These are phyloP conservation scores for Pythium rhizo-oryzae DNA, from an alignment of 352 stramenopile genomes.

Conservation along the genomic window DNA sequence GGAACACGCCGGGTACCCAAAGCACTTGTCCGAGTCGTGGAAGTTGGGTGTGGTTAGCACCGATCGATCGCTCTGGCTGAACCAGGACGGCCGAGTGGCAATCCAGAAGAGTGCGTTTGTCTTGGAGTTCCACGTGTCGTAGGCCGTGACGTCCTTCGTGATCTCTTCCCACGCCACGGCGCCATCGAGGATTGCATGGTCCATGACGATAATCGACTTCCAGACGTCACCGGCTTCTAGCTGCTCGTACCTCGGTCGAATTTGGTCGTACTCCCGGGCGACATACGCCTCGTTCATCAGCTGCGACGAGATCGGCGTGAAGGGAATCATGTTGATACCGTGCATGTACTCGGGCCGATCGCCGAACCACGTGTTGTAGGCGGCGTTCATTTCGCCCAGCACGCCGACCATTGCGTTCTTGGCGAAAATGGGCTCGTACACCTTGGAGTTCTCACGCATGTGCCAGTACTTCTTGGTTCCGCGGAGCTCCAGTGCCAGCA, in stretches of 20 bases:
- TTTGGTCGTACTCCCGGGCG: conserved; percentile 51
- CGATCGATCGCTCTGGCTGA: conserved; percentile 43
- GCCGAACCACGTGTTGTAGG: conserved; percentile 89
- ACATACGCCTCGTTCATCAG: conserved; percentile 67
- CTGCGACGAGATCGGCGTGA: conserved; percentile 72
- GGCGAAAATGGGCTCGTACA: conserved; percentile 78
- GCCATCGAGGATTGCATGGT: conserved; percentile 74
- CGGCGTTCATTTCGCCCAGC: conserved; percentile 72
- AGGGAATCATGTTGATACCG: conserved; percentile 88
- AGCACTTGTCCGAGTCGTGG: conserved; percentile 58
- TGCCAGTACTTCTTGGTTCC: conserved; percentile 97
- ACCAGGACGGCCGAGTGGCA: conserved; percentile 73
- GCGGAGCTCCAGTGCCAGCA: conserved; percentile 93
- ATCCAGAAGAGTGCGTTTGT: conserved; percentile 78
- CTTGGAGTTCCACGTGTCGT: conserved; percentile 80
- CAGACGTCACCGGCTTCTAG: conserved; percentile 60
- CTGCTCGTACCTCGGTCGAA: conserved; percentile 46
- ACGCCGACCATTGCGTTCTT: conserved; percentile 83
- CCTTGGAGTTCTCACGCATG: conserved; percentile 78
- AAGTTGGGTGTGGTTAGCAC: conserved; percentile 34
- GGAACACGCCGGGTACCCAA: conserved; percentile 61
- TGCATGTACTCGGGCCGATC: conserved; percentile 72
- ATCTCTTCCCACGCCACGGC: conserved; percentile 64
- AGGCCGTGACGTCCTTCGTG: conserved; percentile 43
- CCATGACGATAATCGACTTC: conserved; percentile 71